Percentiles rank a stretch among this genome's conserved stretches.
Evolutionary conservation across 208 protist genomes (phyloP).

Genomic region (Herpetomonas tarakana): DNA sequence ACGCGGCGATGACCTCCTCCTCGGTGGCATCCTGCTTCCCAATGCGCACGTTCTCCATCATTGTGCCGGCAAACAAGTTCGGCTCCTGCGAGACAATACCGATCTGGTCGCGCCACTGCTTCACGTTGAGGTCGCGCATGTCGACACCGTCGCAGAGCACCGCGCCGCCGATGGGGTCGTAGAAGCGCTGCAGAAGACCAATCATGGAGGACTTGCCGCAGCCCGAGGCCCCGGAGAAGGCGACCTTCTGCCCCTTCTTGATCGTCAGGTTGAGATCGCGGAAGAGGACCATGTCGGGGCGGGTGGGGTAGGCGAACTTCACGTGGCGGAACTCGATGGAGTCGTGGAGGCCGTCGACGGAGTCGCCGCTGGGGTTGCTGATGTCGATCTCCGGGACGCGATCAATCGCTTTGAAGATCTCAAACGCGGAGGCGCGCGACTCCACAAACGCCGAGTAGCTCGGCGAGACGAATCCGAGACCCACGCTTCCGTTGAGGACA

Average conservation of each 20-base stretch:
- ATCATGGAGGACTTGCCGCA: slow-evolving; percentile 85
- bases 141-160: slow-evolving; percentile 61
- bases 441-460: slow-evolving; percentile 59
- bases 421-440: slow-evolving; percentile 63
- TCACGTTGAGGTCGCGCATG: slow-evolving; percentile 47
- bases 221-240: slow-evolving; percentile 74
- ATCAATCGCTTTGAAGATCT: slow-evolving; percentile 77
- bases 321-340: slow-evolving; percentile 70
- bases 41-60: slow-evolving; percentile 73
- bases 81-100: slow-evolving; percentile 88
- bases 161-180: slow-evolving; percentile 58
- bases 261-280: slow-evolving; percentile 64
- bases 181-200: slow-evolving; percentile 82
- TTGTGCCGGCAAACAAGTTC: slow-evolving; percentile 65
- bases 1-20: slow-evolving; percentile 68
- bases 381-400: slow-evolving; percentile 65
- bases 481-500: slow-evolving; percentile 69
- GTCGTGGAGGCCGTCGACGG: slow-evolving; percentile 32
- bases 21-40: slow-evolving; percentile 48
- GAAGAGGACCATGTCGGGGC: slow-evolving; percentile 69
- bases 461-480: slow-evolving; percentile 56
- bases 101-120: slow-evolving; percentile 58
- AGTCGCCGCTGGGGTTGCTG: slow-evolving; percentile 24
- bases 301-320: slow-evolving; percentile 73
- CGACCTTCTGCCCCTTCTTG: slow-evolving; percentile 64